Percentiles rank a stretch among this genome's conserved stretches.
Conservation (phyloP, 352 stramenopile genomes). For the Poterioochromonas sp. region DNA sequence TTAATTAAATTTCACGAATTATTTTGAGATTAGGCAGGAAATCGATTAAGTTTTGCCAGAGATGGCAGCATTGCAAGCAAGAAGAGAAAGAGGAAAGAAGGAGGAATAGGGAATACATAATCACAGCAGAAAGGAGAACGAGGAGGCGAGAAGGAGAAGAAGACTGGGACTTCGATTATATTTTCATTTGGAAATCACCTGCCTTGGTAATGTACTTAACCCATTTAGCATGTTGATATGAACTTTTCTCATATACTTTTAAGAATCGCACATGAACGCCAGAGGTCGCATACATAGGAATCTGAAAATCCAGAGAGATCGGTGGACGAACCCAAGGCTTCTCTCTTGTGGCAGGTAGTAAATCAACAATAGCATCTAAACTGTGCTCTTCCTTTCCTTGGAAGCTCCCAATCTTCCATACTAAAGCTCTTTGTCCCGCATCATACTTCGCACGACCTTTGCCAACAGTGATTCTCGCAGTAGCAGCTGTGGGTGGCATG, state of each 20-base stretch:
- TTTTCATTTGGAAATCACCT: conserved; percentile 91
- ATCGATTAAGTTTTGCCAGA: too few species aligned
- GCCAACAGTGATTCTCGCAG: conserved; percentile 76
- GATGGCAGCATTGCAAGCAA: too few species aligned
- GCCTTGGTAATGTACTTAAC: conserved; percentile 95
- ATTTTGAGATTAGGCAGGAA: too few species aligned
- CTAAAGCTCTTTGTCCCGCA: conserved; percentile 90
- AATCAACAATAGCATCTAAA: conserved; percentile 88
- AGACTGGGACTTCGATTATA: too few species aligned
- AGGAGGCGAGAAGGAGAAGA: too few species aligned
- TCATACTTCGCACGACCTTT: conserved; percentile 90
- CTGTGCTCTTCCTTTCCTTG: conserved; percentile 85
- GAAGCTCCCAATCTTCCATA: conserved; percentile 94
- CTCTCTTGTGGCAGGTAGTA: conserved; percentile 88
- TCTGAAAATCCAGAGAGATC: conserved; percentile 94
- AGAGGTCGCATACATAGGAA: conserved; percentile 95
- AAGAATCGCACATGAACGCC: conserved; percentile 95
- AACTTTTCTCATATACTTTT: conserved; percentile 96
- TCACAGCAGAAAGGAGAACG: too few species aligned
- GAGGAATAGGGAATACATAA: too few species aligned
- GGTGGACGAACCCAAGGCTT: conserved; percentile 90
- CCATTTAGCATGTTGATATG: conserved; percentile 95
- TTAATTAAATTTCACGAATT: too few species aligned
- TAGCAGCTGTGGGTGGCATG: conserved; percentile 87
- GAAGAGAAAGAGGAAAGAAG: too few species aligned